These are phyloP conservation scores for Knufia fluminis DNA, from an alignment of 2,329 filamentous ascomycete genomes.

Conservation along the genomic window DNA sequence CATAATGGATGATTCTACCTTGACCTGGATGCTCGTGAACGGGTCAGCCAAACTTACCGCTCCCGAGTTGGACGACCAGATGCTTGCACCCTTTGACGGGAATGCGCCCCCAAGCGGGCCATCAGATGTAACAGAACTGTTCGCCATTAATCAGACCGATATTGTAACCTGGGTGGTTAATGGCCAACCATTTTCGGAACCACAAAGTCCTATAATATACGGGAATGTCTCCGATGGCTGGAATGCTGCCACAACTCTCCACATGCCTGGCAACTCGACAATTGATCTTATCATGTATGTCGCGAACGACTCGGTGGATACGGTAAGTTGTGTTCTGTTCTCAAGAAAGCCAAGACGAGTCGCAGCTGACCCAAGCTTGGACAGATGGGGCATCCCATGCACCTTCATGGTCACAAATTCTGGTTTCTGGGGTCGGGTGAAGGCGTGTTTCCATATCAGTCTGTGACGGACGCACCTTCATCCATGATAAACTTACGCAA, in stretches of 20 bases:
- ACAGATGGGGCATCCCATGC: constrained; percentile 26
- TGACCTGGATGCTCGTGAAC: constrained; percentile 14
- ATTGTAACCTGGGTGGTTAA: constrained; percentile 16
- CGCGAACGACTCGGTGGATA: constrained; percentile 13
- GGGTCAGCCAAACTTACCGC: constrained; percentile 10
- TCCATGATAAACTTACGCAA: constrained; percentile 21
- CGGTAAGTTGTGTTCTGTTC: constrained; percentile 11
- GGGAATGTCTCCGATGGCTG: constrained; percentile 15
- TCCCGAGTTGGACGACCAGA: constrained; percentile 11
- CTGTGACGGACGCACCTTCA: constrained; percentile 13
- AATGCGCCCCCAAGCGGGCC: constrained; percentile 9
- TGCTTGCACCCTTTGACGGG: constrained; percentile 12
- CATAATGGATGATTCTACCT: constrained; percentile 6
- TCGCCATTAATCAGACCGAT: constrained; percentile 13
- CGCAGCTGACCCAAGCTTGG: constrained; percentile 8
- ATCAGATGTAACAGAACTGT: constrained; percentile 10
- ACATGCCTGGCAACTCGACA: constrained; percentile 13
- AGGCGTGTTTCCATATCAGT: constrained; percentile 12
- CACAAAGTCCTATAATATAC: constrained; percentile 12
- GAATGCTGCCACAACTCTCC: constrained; percentile 13
- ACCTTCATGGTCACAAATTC: constrained; percentile 24
- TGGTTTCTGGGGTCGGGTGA: constrained; percentile 19
- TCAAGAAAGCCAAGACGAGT: constrained; percentile 4
- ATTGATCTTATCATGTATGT: constrained; percentile 17
- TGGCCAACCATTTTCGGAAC: constrained; percentile 11